phyloP scores from a whole-genome alignment of 1,139 yeast species.

The Arxiozyma slooffiae region DNA sequence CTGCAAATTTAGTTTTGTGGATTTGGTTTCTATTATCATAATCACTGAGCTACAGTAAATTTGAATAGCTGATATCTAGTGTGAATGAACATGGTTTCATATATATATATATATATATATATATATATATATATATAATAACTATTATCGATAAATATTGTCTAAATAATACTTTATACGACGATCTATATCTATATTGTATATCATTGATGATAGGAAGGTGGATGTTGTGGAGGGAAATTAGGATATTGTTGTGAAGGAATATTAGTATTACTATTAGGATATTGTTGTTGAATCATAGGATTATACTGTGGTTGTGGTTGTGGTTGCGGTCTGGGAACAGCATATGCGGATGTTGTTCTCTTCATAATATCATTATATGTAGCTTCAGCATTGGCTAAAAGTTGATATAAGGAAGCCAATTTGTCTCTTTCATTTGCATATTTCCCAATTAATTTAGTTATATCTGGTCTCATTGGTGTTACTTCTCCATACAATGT shows the following conservation, averaged over 20 bases:
- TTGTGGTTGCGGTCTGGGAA: slow-evolving; percentile 2
- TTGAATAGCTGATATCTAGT: too few relatives aligned
- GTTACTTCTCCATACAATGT: slow-evolving; percentile 57
- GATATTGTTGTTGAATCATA: slow-evolving; percentile 11
- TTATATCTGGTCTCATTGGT: slow-evolving; percentile 64
- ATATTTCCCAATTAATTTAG: slow-evolving; percentile 65
- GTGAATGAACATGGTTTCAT: too few relatives aligned
- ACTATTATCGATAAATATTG: too few relatives aligned
- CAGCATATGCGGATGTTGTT: slow-evolving; percentile 26
- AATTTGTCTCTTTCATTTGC: slow-evolving; percentile 67
- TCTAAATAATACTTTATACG: background rate
- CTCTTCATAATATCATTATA: slow-evolving; percentile 63
- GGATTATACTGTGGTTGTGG: slow-evolving; percentile 11
- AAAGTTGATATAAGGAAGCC: slow-evolving; percentile 56
- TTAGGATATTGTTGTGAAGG: slow-evolving; percentile 2
- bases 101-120: too few relatives aligned
- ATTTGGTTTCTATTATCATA: too few relatives aligned
- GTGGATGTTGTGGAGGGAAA: slow-evolving; percentile 1
- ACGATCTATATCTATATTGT: background rate
- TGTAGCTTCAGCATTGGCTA: slow-evolving; percentile 53
- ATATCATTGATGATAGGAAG: background rate
- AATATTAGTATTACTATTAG: slow-evolving; percentile 5
- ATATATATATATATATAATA: too few relatives aligned
- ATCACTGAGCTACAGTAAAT: too few relatives aligned
- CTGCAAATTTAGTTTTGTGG: too few relatives aligned